A percentile compares a stretch with the other conserved stretches of the same genome.
phyloP scores from a whole-genome alignment of 129 eudicot genomes.

The Pittosporum tobira region DNA sequence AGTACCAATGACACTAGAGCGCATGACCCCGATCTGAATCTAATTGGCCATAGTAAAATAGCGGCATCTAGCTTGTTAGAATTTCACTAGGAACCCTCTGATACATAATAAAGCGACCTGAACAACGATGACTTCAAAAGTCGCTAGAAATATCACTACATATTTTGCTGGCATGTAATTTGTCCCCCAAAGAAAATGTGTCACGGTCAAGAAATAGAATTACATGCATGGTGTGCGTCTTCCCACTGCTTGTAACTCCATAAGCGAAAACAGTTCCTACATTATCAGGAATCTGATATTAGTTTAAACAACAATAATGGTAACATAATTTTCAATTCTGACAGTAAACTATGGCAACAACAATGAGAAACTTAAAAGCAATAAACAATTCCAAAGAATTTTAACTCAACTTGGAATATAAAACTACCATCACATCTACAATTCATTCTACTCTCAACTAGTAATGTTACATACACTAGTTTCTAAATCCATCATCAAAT shows the following conservation, averaged over 20 bases:
- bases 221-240: conserved; percentile 99
- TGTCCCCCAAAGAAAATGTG: conserved; percentile 1
- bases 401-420: no score
- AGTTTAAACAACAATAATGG: conserved; percentile 10
- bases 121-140: background rate
- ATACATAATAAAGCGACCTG: background rate
- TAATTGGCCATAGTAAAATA: background rate
- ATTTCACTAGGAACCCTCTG: background rate
- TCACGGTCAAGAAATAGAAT: conserved; percentile 23
- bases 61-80: background rate
- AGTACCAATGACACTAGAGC: background rate
- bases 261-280: conserved; percentile 98
- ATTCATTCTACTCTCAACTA: background rate
- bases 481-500: conserved; percentile 1
- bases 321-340: background rate
- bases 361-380: background rate
- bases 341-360: background rate
- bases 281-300: conserved; percentile 18
- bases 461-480: background rate
- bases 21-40: background rate
- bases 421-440: no score
- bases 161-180: background rate
- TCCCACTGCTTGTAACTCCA: conserved; percentile 99
- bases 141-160: background rate
- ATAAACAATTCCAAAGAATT: background rate